Evolutionary conservation across 1,284 basidiomycete genomes (phyloP).

Genomic region (Takashimella tepidaria): DNA sequence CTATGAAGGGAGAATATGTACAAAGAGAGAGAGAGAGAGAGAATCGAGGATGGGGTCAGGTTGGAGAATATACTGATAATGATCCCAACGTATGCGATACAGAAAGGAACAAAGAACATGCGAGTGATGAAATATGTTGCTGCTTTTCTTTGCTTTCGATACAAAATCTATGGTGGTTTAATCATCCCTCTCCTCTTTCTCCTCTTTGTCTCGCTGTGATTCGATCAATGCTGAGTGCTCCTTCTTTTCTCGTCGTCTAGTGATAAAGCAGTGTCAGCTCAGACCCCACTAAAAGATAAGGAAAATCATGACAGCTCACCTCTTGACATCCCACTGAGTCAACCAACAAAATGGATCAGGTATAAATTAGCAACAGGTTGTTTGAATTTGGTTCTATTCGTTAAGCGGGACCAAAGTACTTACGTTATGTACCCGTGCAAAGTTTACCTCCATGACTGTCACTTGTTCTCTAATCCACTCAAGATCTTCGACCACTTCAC

Average conservation of each 20-base stretch:
- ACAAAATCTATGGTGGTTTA: not conserved
- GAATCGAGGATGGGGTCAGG: not conserved
- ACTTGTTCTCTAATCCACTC: conserved; percentile 93
- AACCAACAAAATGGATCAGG: too few relatives aligned
- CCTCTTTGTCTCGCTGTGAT: not conserved
- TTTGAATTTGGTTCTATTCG: too few relatives aligned
- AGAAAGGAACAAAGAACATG: not conserved
- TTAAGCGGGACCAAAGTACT: too few relatives aligned
- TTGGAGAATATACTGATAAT: not conserved
- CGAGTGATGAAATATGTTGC: not conserved
- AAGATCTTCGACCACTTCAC: conserved; percentile 75
- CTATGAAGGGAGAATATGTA: too few relatives aligned
- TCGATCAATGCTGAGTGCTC: not conserved
- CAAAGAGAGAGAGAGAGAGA: not conserved
- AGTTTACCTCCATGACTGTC: conserved; percentile 98
- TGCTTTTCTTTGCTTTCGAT: not conserved
- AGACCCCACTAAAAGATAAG: too few relatives aligned
- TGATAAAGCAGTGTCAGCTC: too few relatives aligned
- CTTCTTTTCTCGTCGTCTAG: conserved; percentile 7
- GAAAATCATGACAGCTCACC: conserved; percentile 26
- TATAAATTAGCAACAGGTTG: too few relatives aligned
- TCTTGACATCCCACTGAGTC: conserved; percentile 46
- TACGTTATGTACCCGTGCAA: conserved; percentile 85
- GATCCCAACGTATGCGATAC: not conserved
- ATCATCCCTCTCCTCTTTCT: not conserved